Base-by-base conservation (phyloP, 208 protist species). In the Leishmania turanica region DNA sequence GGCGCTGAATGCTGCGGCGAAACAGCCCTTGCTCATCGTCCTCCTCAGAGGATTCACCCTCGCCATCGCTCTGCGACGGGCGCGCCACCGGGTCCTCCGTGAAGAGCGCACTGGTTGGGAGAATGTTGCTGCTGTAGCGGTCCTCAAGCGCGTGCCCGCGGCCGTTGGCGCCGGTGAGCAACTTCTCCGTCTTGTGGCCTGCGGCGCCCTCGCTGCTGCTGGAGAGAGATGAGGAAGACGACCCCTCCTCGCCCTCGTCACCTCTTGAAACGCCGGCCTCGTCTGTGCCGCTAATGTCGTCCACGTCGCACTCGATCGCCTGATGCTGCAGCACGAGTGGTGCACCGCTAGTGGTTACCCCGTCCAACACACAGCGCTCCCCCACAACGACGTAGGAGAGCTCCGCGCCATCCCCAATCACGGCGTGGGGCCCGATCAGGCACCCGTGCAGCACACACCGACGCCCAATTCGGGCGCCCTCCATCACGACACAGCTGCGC, bases 401-500 rank as follows among this genome's bases (percentile, higher is more conserved):
- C 81, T 95, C 88, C 8, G 83, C 88, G 13, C 80, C 78, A n/a
- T 86, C 82, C 47, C 78, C 77, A 51, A 97, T 81, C 37, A 93
- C 72, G 9, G 88, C 91, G 65, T 84, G 69, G 1, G 53, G 75
- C 13, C 92, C 92, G 54, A 97, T 89, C 58, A 97, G 77, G 42
- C 80, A 93, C 77, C 88, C 84, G 37, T 86, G 84, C 40, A 97
- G 73, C 42, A 84, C 68, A 78, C 90, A 95, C 42, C 86, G 73
- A 24, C 84, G 69, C 8, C 92, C 92, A 70, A 97, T 88, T 15
- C 75, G 66, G 6, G 88, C 91, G 34, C 90, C 86, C 47, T 95
- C 91, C 77, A 96, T 85, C 27, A 97, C 53, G 13, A 97, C 93
- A 77, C 92, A 94, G 70, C 87, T 88, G 54, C 86, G 86, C 73